phyloP scores from a whole-genome alignment of 2,329 filamentous ascomycete genomes.

The Thelonectria discophora region DNA sequence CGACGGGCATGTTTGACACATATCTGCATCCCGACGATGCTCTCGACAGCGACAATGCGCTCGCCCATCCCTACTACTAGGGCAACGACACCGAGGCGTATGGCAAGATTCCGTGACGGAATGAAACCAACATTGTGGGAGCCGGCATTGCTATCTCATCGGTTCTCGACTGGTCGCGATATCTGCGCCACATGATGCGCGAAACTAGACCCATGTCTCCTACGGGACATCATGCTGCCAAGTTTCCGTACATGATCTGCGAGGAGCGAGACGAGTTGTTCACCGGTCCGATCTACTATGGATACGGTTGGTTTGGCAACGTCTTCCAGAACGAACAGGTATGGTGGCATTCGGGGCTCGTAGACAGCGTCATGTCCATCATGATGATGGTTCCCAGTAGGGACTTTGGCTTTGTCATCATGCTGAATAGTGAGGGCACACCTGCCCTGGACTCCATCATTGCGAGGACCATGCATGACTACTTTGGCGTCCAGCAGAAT shows the following conservation, averaged over 20 bases:
- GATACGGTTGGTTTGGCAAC: slow-evolving; percentile 37
- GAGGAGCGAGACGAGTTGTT: slow-evolving; percentile 23
- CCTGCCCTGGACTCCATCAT: slow-evolving; percentile 32
- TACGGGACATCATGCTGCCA: slow-evolving; percentile 37
- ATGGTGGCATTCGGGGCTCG: slow-evolving; percentile 38
- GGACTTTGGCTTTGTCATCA: slow-evolving; percentile 36
- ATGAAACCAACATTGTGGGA: slow-evolving; percentile 21
- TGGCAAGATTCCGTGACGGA: slow-evolving; percentile 34
- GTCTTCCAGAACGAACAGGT: slow-evolving; percentile 33
- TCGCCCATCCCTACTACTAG: slow-evolving; percentile 54
- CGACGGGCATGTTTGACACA: slow-evolving; percentile 55
- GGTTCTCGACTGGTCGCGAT: slow-evolving; percentile 50
- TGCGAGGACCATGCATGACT: slow-evolving; percentile 38
- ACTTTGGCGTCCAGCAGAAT: slow-evolving; percentile 25
- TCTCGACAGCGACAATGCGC: slow-evolving; percentile 20
- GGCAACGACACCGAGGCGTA: slow-evolving; percentile 42
- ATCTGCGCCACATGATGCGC: slow-evolving; percentile 45
- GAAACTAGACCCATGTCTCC: slow-evolving; percentile 42
- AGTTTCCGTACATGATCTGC: slow-evolving; percentile 35
- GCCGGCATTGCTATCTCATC: slow-evolving; percentile 55
- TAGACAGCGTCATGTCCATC: slow-evolving; percentile 37
- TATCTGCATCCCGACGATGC: slow-evolving; percentile 41
- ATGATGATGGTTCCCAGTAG: slow-evolving; percentile 42
- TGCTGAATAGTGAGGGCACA: slow-evolving; percentile 35
- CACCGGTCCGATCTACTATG: slow-evolving; percentile 33